These are phyloP conservation scores for Cyamopsis tetragonoloba DNA, from an alignment of 306 rosid species.

Conservation along the genomic window DNA sequence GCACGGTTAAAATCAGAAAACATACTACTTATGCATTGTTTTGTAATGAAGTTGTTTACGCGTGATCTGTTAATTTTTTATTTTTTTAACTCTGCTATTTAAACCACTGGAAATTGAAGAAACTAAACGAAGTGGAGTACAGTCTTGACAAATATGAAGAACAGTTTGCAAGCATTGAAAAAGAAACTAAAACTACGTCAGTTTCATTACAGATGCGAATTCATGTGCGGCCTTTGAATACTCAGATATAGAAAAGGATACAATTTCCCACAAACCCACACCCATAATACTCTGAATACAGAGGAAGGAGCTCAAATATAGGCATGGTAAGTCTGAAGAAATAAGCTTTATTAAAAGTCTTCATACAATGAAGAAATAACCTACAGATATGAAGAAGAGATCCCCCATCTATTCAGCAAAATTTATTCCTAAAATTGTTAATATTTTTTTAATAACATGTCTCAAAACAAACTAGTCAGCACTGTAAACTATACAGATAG, in stretches of 20 bases:
- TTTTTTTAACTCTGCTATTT: background rate
- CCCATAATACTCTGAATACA: background rate
- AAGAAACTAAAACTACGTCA: background rate
- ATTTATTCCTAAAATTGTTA: slow-evolving; percentile 24
- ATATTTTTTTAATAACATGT: slow-evolving; percentile 29
- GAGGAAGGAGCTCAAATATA: slow-evolving; percentile 9
- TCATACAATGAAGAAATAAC: slow-evolving; percentile 25
- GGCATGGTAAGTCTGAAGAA: background rate
- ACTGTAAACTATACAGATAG: slow-evolving; percentile 42
- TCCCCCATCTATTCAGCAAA: slow-evolving; percentile 32
- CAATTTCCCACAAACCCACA: background rate
- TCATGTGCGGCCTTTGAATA: background rate
- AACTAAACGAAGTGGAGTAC: background rate
- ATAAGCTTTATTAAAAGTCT: slow-evolving; percentile 24
- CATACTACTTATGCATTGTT: background rate
- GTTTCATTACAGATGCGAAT: background rate
- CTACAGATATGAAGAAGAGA: slow-evolving; percentile 23
- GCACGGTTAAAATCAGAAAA: background rate
- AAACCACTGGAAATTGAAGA: background rate
- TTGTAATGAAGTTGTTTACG: background rate
- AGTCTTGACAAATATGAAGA: background rate
- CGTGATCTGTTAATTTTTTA: background rate
- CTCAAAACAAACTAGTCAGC: slow-evolving; percentile 28
- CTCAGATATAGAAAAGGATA: background rate
- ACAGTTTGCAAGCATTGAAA: slow-evolving; percentile 4